Conservation (phyloP, 2,329 filamentous ascomycete species). For the Mariannaea elegans region DNA sequence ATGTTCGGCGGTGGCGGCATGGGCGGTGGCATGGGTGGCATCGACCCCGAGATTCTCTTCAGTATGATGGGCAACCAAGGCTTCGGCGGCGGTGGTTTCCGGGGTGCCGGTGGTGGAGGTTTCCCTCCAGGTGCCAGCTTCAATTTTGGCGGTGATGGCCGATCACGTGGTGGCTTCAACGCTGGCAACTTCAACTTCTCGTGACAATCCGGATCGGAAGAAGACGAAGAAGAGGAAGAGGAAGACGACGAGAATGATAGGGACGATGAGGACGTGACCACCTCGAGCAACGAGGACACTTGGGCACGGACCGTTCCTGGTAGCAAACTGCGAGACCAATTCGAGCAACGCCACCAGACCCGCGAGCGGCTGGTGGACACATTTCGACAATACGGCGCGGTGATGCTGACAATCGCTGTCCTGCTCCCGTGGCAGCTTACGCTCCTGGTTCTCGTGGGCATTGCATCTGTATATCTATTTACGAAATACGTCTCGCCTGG, state of each 20-base stretch:
- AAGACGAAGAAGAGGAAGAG: constrained; percentile 40
- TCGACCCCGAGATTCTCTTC: constrained; percentile 81
- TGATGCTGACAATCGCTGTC: constrained; percentile 54
- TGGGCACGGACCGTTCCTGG: constrained; percentile 23
- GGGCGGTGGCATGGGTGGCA: constrained; percentile 70
- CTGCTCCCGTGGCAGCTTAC: constrained; percentile 57
- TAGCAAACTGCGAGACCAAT: constrained; percentile 42
- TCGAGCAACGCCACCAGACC: constrained; percentile 45
- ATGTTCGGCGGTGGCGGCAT: constrained; percentile 80
- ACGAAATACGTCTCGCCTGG: constrained; percentile 41
- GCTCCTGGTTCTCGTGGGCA: constrained; percentile 45
- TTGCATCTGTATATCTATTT: constrained; percentile 53
- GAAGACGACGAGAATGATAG: constrained; percentile 35
- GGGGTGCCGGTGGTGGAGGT: constrained; percentile 57
- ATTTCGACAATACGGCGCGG: constrained; percentile 54
- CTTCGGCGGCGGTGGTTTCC: constrained; percentile 64
- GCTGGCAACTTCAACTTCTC: constrained; percentile 53
- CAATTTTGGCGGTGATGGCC: constrained; percentile 58
- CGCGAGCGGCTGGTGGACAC: constrained; percentile 51
- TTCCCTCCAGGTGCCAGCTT: constrained; percentile 62
- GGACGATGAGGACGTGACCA: constrained; percentile 37
- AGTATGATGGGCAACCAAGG: constrained; percentile 81
- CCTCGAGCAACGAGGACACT: constrained; percentile 31
- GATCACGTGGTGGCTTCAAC: constrained; percentile 49
- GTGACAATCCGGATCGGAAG: constrained; percentile 57